These are phyloP conservation scores for Solanum boliviense DNA, from an alignment of 257 asterid genomes.

Conservation along the genomic window DNA sequence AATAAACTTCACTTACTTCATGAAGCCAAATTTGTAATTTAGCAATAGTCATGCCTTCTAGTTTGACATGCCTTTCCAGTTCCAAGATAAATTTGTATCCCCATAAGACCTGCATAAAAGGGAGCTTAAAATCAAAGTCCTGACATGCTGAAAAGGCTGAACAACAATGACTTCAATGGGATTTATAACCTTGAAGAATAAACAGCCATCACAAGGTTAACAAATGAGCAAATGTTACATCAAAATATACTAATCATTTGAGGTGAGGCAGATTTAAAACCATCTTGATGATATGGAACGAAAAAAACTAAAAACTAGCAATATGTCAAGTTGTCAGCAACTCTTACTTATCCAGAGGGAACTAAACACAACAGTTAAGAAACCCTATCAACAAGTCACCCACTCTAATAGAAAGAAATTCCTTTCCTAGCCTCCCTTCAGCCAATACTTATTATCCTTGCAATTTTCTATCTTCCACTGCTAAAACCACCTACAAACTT, in stretches of 20 bases:
- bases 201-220: background rate
- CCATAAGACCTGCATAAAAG: conserved; percentile 10
- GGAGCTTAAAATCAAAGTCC: background rate
- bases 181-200: background rate
- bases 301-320: background rate
- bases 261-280: background rate
- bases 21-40: background rate
- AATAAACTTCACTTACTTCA: background rate
- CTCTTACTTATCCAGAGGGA: background rate
- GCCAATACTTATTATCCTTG: background rate
- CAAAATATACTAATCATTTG: background rate
- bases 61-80: conserved; percentile 9
- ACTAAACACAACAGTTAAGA: background rate
- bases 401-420: background rate
- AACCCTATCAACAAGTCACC: background rate
- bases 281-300: background rate
- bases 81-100: conserved; percentile 8
- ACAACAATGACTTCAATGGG: background rate
- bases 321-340: background rate
- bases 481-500: background rate
- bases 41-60: background rate
- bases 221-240: background rate
- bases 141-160: background rate
- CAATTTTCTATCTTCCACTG: background rate
- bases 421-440: background rate